A percentile compares a stretch with the other conserved stretches of the same genome.
Evolutionary conservation across 768 basidiomycete species (phyloP).

Genomic region (Kwoniella bestiolae): DNA sequence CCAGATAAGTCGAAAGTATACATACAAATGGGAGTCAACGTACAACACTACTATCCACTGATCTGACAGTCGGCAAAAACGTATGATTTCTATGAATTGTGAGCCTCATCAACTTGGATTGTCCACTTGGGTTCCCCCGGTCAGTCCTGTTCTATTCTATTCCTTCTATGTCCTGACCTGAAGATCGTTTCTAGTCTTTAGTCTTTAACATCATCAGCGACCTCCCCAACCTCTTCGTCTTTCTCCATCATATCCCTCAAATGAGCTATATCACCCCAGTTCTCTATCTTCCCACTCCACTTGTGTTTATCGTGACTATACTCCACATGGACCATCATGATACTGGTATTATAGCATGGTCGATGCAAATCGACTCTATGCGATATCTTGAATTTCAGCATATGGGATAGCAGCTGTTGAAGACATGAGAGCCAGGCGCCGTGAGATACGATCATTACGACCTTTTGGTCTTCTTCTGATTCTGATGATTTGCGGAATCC

Average conservation of each 20-base stretch:
- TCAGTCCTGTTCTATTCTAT: neutral
- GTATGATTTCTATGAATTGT: too few relatives aligned
- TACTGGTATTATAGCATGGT: conserved; percentile 40
- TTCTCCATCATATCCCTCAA: conserved; percentile 19
- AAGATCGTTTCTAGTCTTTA: neutral
- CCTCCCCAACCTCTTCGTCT: conserved; percentile 21
- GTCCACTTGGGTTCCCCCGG: too few relatives aligned
- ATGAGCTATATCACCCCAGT: conserved; percentile 43
- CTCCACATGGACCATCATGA: conserved; percentile 33
- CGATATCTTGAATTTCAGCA: conserved; percentile 14
- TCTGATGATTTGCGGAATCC: neutral
- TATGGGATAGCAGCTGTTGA: conserved; percentile 17
- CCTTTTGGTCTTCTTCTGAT: conserved; percentile 6
- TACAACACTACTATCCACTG: too few relatives aligned
- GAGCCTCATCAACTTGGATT: too few relatives aligned
- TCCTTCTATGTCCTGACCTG: neutral
- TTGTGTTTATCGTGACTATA: conserved; percentile 1
- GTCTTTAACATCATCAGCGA: conserved; percentile 28
- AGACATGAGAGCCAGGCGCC: conserved; percentile 40
- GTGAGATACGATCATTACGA: conserved; percentile 38
- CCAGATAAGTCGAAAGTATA: too few relatives aligned
- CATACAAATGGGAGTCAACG: too few relatives aligned
- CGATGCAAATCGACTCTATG: conserved; percentile 14
- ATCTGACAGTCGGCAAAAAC: too few relatives aligned
- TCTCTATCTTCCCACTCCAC: conserved; percentile 32